A percentile compares a stretch with the other conserved stretches of the same genome.
Evolutionary conservation across 805 yeast genomes (phyloP).

Genomic region (Tetrapisispora nanseiensis): DNA sequence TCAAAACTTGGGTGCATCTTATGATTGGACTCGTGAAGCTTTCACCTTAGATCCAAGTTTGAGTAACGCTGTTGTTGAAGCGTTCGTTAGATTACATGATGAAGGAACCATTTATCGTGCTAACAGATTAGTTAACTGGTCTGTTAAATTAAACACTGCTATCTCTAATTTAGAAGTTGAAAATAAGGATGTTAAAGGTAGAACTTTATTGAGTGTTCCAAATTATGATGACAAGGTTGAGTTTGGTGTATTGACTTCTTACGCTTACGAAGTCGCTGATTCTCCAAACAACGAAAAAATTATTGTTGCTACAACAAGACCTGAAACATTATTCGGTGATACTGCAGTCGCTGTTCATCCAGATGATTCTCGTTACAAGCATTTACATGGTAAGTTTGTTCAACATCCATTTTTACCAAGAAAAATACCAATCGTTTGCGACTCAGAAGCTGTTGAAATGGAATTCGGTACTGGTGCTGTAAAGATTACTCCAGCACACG

Average conservation of each 20-base stretch:
- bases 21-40: slow-evolving; percentile 91
- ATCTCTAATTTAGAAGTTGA: slow-evolving; percentile 94
- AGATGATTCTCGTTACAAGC: slow-evolving; percentile 82
- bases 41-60: slow-evolving; percentile 80
- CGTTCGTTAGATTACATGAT: slow-evolving; percentile 83
- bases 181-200: slow-evolving; percentile 78
- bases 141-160: slow-evolving; percentile 88
- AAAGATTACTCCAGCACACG: slow-evolving; percentile 97
- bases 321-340: slow-evolving; percentile 97
- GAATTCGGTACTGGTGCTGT: slow-evolving; percentile 99
- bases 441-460: slow-evolving; percentile 94
- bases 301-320: slow-evolving; percentile 96
- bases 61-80: slow-evolving; percentile 75
- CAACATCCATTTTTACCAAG: slow-evolving; percentile 84
- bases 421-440: slow-evolving; percentile 79
- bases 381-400: slow-evolving; percentile 88
- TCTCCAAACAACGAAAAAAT: slow-evolving; percentile 63
- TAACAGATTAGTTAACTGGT: slow-evolving; percentile 90
- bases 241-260: slow-evolving; percentile 94
- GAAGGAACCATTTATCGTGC: slow-evolving; percentile 95
- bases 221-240: slow-evolving; percentile 84
- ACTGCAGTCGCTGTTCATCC: slow-evolving; percentile 98
- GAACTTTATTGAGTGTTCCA: slow-evolving; percentile 74
- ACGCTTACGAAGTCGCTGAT: slow-evolving; percentile 79
- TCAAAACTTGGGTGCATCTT: slow-evolving; percentile 86